Base-by-base conservation (phyloP, 2,329 filamentous ascomycete genomes). In the Xylaria sp. region DNA sequence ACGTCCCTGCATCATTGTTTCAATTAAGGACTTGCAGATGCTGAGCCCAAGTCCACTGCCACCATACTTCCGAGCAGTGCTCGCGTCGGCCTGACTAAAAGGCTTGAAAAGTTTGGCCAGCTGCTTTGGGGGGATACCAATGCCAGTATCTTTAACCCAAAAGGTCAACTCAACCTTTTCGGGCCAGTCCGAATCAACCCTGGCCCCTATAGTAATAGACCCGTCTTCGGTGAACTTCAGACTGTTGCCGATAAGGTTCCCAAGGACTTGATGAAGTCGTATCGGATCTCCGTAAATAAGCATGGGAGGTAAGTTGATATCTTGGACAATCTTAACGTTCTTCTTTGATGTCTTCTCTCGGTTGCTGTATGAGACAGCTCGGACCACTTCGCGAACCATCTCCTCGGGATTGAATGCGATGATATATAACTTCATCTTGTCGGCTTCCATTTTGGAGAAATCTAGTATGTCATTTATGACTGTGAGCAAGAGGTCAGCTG, bases 381-480 rank as follows among this genome's bases (percentile, higher is more conserved):
- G 84, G 18, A 91, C 88, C 12, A 91, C 89, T 76, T 91, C 89
- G 3, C 87, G 85, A 46, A 91, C 85, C 86, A 91, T 90, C 76
- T 90, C 89, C 73, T 88, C 86, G 0, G 89, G 88, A 72, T 90
- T 91, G 80, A 91, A 91, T 8, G 88, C 88, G 64, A 90, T 90
- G 68, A 90, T 86, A 77, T 93, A 93, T 1, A 94, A 87, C 78
- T 96, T 94, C 83, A 97, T 90, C 79, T 94, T 91, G 74, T 94
- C 93, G 2, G 92, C 93, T 79, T 97, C 94, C 83, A 96, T 94
- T 80, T 97, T 97, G 34, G 94, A 97, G 78, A 97, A 97, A 80
- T 98, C 95, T 4, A 98, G 85, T 63, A 98, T 97, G 77, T 98
- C 95, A 77, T 98, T 98, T 82, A 98, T 98, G 57, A 98, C 93